phyloP scores from a whole-genome alignment of 164 flowering plant species.

The Umbellularia californica region DNA sequence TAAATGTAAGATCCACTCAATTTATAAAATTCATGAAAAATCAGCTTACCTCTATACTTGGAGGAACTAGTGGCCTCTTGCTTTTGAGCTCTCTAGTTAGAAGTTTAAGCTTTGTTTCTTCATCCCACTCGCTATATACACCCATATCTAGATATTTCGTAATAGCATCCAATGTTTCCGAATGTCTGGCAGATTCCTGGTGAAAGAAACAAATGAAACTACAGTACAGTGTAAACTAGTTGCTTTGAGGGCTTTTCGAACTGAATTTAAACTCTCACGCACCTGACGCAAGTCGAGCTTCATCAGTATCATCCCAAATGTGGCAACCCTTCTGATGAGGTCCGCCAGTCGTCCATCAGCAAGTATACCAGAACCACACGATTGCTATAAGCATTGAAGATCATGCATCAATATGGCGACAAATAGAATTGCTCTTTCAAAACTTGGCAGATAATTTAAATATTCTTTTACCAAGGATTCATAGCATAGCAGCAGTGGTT shows the following conservation, averaged over 20 bases:
- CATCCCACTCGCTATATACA: conserved; percentile 90
- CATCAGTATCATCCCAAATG: conserved; percentile 88
- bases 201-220: conserved; percentile 1
- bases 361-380: conserved; percentile 74
- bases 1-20: neutral
- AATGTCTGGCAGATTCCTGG: conserved; percentile 92
- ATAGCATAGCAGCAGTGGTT: conserved; percentile 79
- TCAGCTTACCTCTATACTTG: conserved; percentile 56
- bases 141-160: conserved; percentile 89
- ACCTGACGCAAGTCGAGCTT: conserved; percentile 99
- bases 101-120: conserved; percentile 76
- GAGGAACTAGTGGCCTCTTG: conserved; percentile 89
- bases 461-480: conserved; percentile 65
- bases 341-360: conserved; percentile 97
- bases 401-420: neutral
- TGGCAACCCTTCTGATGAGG: conserved; percentile 80
- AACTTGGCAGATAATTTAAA: neutral
- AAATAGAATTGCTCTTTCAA: conserved; percentile 2
- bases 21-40: neutral
- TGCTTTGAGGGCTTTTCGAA: neutral
- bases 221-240: neutral
- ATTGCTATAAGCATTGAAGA: conserved; percentile 54
- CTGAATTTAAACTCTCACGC: conserved; percentile 6
- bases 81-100: conserved; percentile 80
- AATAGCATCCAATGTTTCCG: conserved; percentile 87